Base-by-base conservation (phyloP, 2,329 filamentous ascomycete species). In the Cordyceps cateniannulata region DNA sequence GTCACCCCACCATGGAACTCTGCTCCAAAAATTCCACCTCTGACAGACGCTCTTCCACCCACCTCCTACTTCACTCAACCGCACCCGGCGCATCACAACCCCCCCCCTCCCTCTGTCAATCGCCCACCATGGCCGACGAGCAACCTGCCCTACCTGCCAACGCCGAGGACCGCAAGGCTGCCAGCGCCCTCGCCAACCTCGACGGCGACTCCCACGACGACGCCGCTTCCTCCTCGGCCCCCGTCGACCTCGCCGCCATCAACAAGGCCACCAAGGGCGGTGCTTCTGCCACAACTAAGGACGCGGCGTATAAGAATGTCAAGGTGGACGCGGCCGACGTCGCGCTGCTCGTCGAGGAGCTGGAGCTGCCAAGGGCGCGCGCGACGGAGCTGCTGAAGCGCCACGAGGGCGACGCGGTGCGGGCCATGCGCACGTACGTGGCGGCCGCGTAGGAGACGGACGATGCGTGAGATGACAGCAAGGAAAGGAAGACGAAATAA, bases 281-380 rank as follows among this genome's bases (percentile, higher is more conserved):
- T 5, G 69, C 40, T 3, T 32, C 49, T 7, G 24, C 35, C 29
- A 9, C 35, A 10, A 27, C 50, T n/a, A 38, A 32, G n/a, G 47
- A 51, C 22, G 35, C 47, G 8, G 72, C 72, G 18, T 77, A 77
- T 64, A 86, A 83, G 75, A 83, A 82, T 69, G 82, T 92, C 69
- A 93, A 93, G 77, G 84, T 93, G 50, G 89, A 92, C 63, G 75
- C 83, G 6, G 85, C 82, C 3, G 89, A 93, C 72, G 87, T 93
- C 5, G 73, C 81, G 5, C 73, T 93, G 54, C 70, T 93, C 72
- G 87, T 89, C 14, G 85, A 89, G 52, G 82, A 93, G 71, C 79
- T 93, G 35, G 89, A 93, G 63, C 70, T 93, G 40, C 75, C 83
- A 1, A 92, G 90, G 73, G 67, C 76, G 2, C 91, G 87, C 72